A percentile compares a stretch with the other conserved stretches of the same genome.
phyloP scores from a whole-genome alignment of 768 basidiomycete genomes.

The Boletus subparvulus region DNA sequence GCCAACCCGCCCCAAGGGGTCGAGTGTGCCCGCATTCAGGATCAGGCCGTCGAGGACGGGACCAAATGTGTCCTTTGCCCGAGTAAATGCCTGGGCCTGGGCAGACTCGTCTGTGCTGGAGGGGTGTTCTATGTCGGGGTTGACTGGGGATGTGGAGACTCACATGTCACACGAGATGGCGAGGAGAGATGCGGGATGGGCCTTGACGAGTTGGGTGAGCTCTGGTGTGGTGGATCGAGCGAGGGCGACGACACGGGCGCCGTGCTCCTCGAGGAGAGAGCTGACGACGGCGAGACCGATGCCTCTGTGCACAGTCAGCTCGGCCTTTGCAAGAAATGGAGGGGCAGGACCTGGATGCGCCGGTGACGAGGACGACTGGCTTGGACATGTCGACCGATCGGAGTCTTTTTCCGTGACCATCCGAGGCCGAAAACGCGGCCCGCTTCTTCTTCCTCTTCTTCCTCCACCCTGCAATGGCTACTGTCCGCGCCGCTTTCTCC shows the following conservation, averaged over 20 bases:
- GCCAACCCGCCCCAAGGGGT: constrained; percentile 63
- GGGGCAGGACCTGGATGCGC: constrained; percentile 69
- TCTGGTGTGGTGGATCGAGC: constrained; percentile 71
- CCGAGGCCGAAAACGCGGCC: constrained; percentile 21
- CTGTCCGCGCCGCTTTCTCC: constrained; percentile 58
- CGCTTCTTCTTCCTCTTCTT: constrained; percentile 7
- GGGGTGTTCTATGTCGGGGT: background rate
- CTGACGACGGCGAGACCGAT: constrained; percentile 79
- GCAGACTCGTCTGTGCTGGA: constrained; percentile 59
- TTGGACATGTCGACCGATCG: constrained; percentile 27
- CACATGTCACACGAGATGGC: constrained; percentile 74
- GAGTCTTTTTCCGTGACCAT: constrained; percentile 21
- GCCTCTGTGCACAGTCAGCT: constrained; percentile 41
- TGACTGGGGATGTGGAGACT: constrained; percentile 33
- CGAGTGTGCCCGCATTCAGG: constrained; percentile 80
- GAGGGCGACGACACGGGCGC: constrained; percentile 71
- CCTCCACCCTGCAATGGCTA: constrained; percentile 46
- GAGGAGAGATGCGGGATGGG: constrained; percentile 44
- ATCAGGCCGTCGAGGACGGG: constrained; percentile 69
- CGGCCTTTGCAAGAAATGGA: background rate
- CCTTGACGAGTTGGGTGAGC: constrained; percentile 47
- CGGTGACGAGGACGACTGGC: constrained; percentile 76
- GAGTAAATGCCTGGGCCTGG: constrained; percentile 54
- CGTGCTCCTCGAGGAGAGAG: constrained; percentile 61
- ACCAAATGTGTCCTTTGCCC: constrained; percentile 53